These are phyloP conservation scores for Trichophyton benhamiae DNA, from an alignment of 2,329 filamentous ascomycete species.

Conservation along the genomic window DNA sequence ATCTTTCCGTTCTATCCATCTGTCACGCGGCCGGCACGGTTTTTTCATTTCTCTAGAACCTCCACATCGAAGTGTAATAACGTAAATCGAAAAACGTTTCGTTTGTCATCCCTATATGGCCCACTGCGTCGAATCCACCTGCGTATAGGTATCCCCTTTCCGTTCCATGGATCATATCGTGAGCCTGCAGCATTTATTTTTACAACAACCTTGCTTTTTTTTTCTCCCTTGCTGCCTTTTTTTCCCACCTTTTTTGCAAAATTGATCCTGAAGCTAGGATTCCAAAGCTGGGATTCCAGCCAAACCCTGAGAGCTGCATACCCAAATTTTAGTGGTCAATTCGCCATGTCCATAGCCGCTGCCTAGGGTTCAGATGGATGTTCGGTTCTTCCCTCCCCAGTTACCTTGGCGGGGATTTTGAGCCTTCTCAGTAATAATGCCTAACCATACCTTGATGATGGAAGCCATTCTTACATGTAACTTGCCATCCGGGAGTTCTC, in stretches of 20 bases:
- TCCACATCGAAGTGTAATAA: not conserved
- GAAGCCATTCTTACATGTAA: not conserved
- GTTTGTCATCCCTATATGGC: conserved; percentile 3
- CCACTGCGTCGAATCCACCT: not conserved
- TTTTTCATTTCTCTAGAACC: not conserved
- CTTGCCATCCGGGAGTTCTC: not conserved
- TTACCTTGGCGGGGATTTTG: not conserved
- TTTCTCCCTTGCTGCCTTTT: not conserved
- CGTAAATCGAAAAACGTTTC: conserved; percentile 1
- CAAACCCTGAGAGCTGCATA: not conserved
- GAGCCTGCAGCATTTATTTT: not conserved
- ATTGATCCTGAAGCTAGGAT: not conserved
- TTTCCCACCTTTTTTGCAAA: not conserved
- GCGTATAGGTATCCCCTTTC: not conserved
- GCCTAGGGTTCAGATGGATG: not conserved
- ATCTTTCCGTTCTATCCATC: not conserved
- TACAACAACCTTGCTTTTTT: not conserved
- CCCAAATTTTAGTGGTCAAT: conserved; percentile 1
- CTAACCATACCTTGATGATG: not conserved
- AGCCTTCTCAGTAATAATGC: not conserved
- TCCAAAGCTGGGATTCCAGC: not conserved
- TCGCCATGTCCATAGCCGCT: conserved; percentile 3
- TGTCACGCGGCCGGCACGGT: not conserved
- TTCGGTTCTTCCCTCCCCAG: not conserved
- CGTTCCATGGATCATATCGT: conserved; percentile 2